Evolutionary conservation across 306 rosid genomes (phyloP).

Genomic region (Cicer pinnatifidum): DNA sequence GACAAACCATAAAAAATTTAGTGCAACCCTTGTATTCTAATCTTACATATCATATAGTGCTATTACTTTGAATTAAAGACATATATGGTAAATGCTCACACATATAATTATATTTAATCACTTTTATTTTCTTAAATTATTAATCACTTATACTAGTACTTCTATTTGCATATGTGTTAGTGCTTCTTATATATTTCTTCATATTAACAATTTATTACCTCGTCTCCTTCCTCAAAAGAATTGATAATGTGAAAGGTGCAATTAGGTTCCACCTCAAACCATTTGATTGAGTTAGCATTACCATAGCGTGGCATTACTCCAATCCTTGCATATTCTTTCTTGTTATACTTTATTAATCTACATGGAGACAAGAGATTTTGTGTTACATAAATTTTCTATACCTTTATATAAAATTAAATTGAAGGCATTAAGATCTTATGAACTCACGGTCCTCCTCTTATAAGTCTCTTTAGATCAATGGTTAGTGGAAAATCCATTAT

Average conservation of each 20-base stretch:
- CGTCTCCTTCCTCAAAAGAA: constrained; percentile 64
- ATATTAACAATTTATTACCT: constrained; percentile 47
- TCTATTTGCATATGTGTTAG: too few species aligned
- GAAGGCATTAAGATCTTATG: background rate
- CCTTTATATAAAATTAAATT: background rate
- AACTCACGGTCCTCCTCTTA: constrained; percentile 72
- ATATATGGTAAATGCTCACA: too few species aligned
- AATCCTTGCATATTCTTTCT: constrained; percentile 64
- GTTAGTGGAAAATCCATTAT: constrained; percentile 74
- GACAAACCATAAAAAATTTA: background rate
- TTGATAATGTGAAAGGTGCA: constrained; percentile 73
- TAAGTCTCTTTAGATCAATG: constrained; percentile 59
- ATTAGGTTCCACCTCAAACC: constrained; percentile 72
- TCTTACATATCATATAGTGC: too few species aligned
- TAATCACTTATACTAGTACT: too few species aligned
- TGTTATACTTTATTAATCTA: constrained; percentile 58
- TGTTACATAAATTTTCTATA: constrained; percentile 14
- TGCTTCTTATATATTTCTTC: background rate
- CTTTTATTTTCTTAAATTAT: too few species aligned
- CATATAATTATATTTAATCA: too few species aligned
- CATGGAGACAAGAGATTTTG: constrained; percentile 11
- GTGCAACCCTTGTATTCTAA: background rate
- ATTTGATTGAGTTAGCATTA: constrained; percentile 57
- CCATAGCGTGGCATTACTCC: constrained; percentile 83
- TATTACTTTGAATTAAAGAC: too few species aligned